These are phyloP conservation scores for Fraxinus quadrangulata DNA, from an alignment of 257 asterid genomes.

Conservation along the genomic window DNA sequence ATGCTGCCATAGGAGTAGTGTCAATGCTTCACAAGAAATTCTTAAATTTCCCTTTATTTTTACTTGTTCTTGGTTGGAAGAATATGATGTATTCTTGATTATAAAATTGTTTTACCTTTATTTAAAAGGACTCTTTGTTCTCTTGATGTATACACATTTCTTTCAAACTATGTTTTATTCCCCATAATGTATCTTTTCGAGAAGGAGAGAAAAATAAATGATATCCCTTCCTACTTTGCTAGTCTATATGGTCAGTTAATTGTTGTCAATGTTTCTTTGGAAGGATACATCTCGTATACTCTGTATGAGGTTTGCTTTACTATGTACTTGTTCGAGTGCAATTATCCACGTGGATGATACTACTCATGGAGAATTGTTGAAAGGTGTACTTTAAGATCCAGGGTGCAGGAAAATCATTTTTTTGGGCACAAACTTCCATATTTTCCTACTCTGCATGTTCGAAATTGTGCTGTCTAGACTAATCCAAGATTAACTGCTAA, in stretches of 20 bases:
- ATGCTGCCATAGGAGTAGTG: neutral
- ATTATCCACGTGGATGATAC: slow-evolving; percentile 5
- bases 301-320: neutral
- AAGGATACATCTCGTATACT: neutral
- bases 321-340: slow-evolving; percentile 5
- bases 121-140: neutral
- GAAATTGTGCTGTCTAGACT: slow-evolving; percentile 16
- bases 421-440: slow-evolving; percentile 4
- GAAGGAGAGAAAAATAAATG: neutral
- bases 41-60: neutral
- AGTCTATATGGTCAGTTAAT: neutral
- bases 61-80: neutral
- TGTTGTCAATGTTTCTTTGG: neutral
- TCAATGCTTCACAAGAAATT: neutral
- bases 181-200: neutral
- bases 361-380: slow-evolving; percentile 5
- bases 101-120: neutral
- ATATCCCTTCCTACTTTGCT: neutral
- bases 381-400: neutral
- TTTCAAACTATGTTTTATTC: neutral
- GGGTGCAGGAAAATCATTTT: neutral
- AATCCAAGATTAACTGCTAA: slow-evolving; percentile 24
- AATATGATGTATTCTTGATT: neutral
- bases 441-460: slow-evolving; percentile 13
- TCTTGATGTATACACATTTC: neutral